Percentiles rank a stretch among this genome's conserved stretches.
Evolutionary conservation across 176 grass and related monocot genomes (phyloP).

Genomic region (Eragrostis nindensis): DNA sequence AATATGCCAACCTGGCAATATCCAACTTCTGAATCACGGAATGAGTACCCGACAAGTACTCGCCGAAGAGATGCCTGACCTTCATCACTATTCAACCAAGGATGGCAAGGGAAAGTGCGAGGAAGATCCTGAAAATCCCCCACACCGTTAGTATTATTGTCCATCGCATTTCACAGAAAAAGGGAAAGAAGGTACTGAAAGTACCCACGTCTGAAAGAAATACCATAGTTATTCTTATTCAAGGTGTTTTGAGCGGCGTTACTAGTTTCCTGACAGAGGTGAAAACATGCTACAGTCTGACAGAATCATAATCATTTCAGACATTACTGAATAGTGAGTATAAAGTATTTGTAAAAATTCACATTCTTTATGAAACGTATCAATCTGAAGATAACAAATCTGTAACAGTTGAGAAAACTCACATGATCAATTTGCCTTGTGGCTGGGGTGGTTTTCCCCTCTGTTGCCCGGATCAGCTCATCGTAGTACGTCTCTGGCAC

Average conservation of each 20-base stretch:
- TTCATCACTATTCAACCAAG: conserved; percentile 81
- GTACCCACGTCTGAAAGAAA: not conserved
- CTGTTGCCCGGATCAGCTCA: conserved; percentile 78
- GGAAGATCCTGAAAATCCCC: conserved; percentile 78
- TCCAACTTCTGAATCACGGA: conserved; percentile 98
- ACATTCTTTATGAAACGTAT: not conserved
- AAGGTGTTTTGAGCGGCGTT: not conserved
- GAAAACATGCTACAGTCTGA: not conserved
- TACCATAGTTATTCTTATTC: not conserved
- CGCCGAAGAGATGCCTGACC: conserved; percentile 90
- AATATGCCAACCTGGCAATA: conserved; percentile 81
- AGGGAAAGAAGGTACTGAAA: not conserved
- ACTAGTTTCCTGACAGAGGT: not conserved
- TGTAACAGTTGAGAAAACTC: conserved; percentile 39
- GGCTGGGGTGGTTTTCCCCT: conserved; percentile 88
- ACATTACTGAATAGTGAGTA: not conserved
- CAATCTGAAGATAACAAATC: conserved; percentile 10
- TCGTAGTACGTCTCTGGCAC: conserved; percentile 97
- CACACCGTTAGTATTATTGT: not conserved
- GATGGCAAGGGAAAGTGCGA: conserved; percentile 91
- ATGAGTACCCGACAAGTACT: conserved; percentile 94
- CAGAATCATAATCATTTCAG: not conserved
- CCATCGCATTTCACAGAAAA: not conserved
- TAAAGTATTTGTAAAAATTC: not conserved
- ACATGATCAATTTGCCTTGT: conserved; percentile 96